Evolutionary conservation across 371 early-diverging fungal genomes (phyloP), one percentile per base, ranked within the genome.

Genomic region (Mortierella sp.): DNA sequence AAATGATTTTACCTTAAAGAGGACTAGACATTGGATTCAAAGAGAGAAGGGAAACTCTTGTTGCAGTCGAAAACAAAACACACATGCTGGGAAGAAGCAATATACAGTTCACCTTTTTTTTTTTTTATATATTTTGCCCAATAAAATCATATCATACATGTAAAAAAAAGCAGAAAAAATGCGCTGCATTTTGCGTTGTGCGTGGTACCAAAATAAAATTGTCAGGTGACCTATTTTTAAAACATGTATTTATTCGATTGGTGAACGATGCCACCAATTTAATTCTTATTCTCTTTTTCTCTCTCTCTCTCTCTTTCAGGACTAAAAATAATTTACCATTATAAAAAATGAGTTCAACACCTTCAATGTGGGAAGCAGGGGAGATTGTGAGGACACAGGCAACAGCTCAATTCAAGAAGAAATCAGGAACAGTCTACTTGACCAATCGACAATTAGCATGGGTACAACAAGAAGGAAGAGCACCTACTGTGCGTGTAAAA

Each of bases 1-100:
- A 99, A 82, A 89, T 99, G 74, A 95, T 97, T 68, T 56, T 79
- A 54, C 79, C 79, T 53, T 79, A 64, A 70, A 37, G 6, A n/a
- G 28, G n/a, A n/a, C n/a, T 3, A 54, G 26, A 53, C 12, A 51
- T 23, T 26, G 26, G 6, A 51, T 51, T 3, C 15, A 45, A 45
- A 35, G 35, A 35, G 35, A 15, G 23, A 22, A 26, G 32, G 43
- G 35, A 51, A 40, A 61, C 2, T 37, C 55, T 4, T 59, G 64
- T 37, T 23, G 51, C 53, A 53, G 23, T 15, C 3, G 3, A 6
- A 35, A 35, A 37, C 37, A 37, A 37, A 10, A 37, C 37, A 37
- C 37, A 37, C 37, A 37, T 37, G 37, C n/a, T n/a, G n/a, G n/a
- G n/a, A n/a, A n/a, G n/a, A n/a, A n/a, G n/a, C n/a, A n/a, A n/a